A percentile compares a stretch with the other conserved stretches of the same genome.
Evolutionary conservation across 305 asterid species (phyloP).

Genomic region (Vinca major): DNA sequence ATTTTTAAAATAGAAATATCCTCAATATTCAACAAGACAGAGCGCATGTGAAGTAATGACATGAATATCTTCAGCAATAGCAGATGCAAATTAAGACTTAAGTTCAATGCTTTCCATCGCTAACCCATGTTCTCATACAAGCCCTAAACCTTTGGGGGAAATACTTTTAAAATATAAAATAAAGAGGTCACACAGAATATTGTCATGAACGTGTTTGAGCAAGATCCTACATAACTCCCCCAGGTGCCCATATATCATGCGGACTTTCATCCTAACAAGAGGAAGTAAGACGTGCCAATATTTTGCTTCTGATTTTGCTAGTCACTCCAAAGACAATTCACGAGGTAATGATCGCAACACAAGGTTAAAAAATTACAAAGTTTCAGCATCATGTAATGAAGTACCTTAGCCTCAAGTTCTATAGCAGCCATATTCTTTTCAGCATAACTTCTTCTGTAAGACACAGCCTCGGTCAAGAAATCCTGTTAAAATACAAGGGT

Average conservation of each 20-base stretch:
- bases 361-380: not conserved
- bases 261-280: not conserved
- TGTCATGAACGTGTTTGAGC: not conserved
- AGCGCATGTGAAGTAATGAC: not conserved
- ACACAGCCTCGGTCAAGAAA: slow-evolving; percentile 68
- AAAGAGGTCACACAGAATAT: not conserved
- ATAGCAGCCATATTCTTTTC: slow-evolving; percentile 52
- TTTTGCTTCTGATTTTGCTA: not conserved
- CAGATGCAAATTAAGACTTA: not conserved
- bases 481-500: slow-evolving; percentile 34
- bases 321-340: not conserved
- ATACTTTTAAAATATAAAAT: not conserved
- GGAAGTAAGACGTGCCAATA: not conserved
- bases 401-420: slow-evolving; percentile 76
- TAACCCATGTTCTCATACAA: not conserved
- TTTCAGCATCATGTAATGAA: slow-evolving; percentile 12
- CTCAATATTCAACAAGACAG: not conserved
- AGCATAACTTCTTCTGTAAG: slow-evolving; percentile 55
- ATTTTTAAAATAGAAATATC: not conserved
- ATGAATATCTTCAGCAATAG: not conserved
- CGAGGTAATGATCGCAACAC: not conserved
- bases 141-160: not conserved
- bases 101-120: not conserved
- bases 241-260: not conserved
- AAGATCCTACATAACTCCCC: not conserved